These are phyloP conservation scores for Fistulinella cinereoalba DNA, from an alignment of 1,284 basidiomycete species.

Conservation along the genomic window DNA sequence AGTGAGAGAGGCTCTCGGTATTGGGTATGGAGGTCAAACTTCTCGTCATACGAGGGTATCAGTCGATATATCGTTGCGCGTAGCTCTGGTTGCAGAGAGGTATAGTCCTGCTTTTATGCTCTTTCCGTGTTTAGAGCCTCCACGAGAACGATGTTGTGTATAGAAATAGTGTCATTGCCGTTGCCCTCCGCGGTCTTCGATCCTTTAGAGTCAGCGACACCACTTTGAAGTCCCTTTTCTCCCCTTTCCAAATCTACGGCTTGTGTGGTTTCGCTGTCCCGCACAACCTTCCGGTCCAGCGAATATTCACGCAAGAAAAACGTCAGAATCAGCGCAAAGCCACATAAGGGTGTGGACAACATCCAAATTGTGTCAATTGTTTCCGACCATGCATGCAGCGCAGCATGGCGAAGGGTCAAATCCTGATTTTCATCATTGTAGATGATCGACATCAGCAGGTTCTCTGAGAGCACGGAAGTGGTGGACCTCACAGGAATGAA, in stretches of 20 bases:
- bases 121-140: too few species aligned
- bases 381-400: constrained; percentile 69
- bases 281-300: constrained; percentile 54
- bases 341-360: constrained; percentile 58
- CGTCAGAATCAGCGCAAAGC: constrained; percentile 54
- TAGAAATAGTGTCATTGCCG: too few species aligned
- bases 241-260: constrained; percentile 17
- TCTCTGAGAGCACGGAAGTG: neutral
- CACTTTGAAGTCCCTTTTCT: too few species aligned
- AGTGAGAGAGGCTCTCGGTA: too few species aligned
- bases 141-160: too few species aligned
- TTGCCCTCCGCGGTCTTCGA: too few species aligned
- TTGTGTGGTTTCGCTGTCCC: constrained; percentile 29
- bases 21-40: too few species aligned
- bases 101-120: too few species aligned
- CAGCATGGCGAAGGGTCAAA: constrained; percentile 41
- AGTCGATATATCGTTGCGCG: too few species aligned
- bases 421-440: constrained; percentile 38
- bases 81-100: too few species aligned
- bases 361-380: constrained; percentile 74
- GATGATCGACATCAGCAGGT: neutral
- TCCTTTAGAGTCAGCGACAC: too few species aligned
- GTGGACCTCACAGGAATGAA: constrained; percentile 45
- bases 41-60: too few species aligned
- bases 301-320: constrained; percentile 62